These are phyloP conservation scores for Calonectria ilicicola DNA, from an alignment of 2,329 filamentous ascomycete genomes.

Conservation along the genomic window DNA sequence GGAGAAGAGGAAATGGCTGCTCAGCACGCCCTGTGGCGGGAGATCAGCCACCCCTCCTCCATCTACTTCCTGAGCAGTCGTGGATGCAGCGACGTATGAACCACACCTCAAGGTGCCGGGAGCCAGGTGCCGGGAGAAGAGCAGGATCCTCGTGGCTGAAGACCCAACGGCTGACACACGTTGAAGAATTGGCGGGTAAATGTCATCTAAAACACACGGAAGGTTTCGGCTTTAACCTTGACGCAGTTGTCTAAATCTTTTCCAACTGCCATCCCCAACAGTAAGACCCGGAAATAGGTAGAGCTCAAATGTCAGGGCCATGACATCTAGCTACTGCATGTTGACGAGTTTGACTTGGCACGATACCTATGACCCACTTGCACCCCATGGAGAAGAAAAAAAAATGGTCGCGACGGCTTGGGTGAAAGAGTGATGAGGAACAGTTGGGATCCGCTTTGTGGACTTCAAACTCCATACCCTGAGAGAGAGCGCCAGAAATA, in stretches of 20 bases:
- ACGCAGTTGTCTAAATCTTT: not conserved
- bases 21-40: constrained; percentile 23
- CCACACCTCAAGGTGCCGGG: not conserved
- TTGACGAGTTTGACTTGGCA: constrained; percentile 33
- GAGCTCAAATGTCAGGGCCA: constrained; percentile 37
- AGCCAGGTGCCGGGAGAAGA: not conserved
- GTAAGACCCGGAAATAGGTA: constrained; percentile 18
- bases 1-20: not conserved
- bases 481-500: constrained; percentile 13
- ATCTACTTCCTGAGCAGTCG: not conserved
- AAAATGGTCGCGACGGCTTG: constrained; percentile 1
- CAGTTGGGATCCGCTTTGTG: constrained; percentile 13
- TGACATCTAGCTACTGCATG: constrained; percentile 29
- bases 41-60: constrained; percentile 36
- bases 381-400: constrained; percentile 36
- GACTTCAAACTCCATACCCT: constrained; percentile 26
- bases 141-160: not conserved
- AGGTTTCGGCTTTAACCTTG: not conserved
- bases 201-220: constrained; percentile 2
- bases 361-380: constrained; percentile 31
- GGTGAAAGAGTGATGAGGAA: constrained; percentile 22
- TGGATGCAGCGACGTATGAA: not conserved
- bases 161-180: not conserved
- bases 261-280: constrained; percentile 23
- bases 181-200: not conserved